Base-by-base conservation (phyloP, 495 filamentous ascomycete species). In the Penicillium alfredii region DNA sequence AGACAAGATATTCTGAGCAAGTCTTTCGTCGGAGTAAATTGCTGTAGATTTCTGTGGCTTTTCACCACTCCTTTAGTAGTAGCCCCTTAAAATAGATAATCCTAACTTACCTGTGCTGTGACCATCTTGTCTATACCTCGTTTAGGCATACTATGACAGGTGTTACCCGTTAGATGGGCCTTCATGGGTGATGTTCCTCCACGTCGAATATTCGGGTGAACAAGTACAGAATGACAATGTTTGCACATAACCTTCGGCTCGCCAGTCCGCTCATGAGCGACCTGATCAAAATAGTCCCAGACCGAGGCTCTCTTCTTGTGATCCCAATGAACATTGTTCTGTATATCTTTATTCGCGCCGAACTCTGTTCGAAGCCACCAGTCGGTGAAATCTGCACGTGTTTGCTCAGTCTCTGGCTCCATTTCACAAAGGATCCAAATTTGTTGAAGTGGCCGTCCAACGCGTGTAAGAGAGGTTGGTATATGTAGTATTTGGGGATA, bases 181-280 rank as follows among this genome's bases (percentile, higher is more conserved):
- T 38, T 10, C 25, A 32, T 40, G 27, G 19, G 15, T 7, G 27
- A 40, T 9, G 36, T 18, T 3, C 27, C 19, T 31, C 16, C 30
- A 20, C 15, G n/a, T n/a, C n/a, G n/a, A n/a, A n/a, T n/a, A n/a
- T 23, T 30, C 8, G 30, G 28, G 28, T 40, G 26, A 30, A 26
- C 14, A 32, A 40, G 24, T 8, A 22, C 14, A 30, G 24, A 11
- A 13, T 38, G 13, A 16, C 27, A 40, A n/a, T 19, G 37, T 8
- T 22, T 32, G 18, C 20, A 46, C 15, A 46, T 46, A 26, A 46
- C 32, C 32, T 39, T 46, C 8, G 37, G 22, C 43, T 40, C 36
- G 9, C 36, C 35, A 14, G 37, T 37, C 28, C 23, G 35, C 29
- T 30, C 13, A 28, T 46, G 3, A 18, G 32, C 38, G 16, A 47